phyloP scores from a whole-genome alignment of 768 basidiomycete genomes.

The Terana coerulea region DNA sequence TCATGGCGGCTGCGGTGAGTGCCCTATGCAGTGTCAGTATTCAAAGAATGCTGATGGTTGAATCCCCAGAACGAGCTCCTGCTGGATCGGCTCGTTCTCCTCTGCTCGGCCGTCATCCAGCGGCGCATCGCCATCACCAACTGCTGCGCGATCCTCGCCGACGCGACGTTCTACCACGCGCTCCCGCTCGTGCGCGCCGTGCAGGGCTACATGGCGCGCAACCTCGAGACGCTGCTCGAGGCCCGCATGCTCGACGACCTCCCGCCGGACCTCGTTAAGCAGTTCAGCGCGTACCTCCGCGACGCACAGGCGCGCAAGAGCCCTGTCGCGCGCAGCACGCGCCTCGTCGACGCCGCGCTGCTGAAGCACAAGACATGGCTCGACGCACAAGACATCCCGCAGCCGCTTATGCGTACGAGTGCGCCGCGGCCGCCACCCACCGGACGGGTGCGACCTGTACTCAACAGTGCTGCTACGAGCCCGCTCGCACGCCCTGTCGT shows the following conservation, averaged over 20 bases:
- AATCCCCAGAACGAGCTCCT: slow-evolving; percentile 74
- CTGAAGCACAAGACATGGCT: slow-evolving; percentile 70
- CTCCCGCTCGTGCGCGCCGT: slow-evolving; percentile 62
- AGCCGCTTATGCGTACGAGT: slow-evolving; percentile 38
- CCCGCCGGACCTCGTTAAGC: slow-evolving; percentile 56
- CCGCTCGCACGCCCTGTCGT: not conserved
- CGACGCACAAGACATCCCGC: slow-evolving; percentile 61
- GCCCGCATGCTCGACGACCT: slow-evolving; percentile 76
- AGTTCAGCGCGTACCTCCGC: slow-evolving; percentile 57
- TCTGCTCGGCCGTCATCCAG: slow-evolving; percentile 79
- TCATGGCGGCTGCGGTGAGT: slow-evolving; percentile 80
- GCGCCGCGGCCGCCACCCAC: slow-evolving; percentile 11
- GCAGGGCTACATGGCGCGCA: slow-evolving; percentile 75
- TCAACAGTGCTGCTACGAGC: not conserved
- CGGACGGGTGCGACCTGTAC: slow-evolving; percentile 19
- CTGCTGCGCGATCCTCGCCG: slow-evolving; percentile 72
- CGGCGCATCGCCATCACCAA: slow-evolving; percentile 68
- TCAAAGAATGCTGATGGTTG: not conserved
- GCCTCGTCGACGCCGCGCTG: slow-evolving; percentile 51
- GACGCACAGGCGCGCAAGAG: slow-evolving; percentile 60
- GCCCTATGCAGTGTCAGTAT: not conserved
- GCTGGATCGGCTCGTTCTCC: slow-evolving; percentile 75
- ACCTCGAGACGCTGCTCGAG: slow-evolving; percentile 87
- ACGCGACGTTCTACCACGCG: slow-evolving; percentile 79
- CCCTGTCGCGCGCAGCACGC: slow-evolving; percentile 57